Percentiles rank a stretch among this genome's conserved stretches.
phyloP scores from a whole-genome alignment of 2,329 filamentous ascomycete genomes.

The Gliomastix tumulicola region DNA sequence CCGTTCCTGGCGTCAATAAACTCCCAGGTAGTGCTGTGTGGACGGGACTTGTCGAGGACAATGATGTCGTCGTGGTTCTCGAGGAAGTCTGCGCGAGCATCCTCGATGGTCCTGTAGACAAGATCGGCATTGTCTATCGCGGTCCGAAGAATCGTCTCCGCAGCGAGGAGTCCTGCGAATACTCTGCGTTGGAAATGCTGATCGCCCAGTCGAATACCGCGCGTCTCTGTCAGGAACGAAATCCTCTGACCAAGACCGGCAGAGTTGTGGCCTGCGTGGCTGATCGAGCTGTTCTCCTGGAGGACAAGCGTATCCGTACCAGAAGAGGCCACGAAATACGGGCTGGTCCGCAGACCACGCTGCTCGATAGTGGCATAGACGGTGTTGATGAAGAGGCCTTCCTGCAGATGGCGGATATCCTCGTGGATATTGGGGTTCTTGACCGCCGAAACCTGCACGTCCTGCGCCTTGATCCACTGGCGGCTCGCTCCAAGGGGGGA shows the following conservation, averaged over 20 bases:
- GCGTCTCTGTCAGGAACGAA: conserved; percentile 6
- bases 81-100: conserved; percentile 4
- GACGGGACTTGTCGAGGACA: conserved; percentile 5
- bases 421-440: conserved; percentile 7
- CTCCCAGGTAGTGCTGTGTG: conserved; percentile 1
- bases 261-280: conserved; percentile 4
- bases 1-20: conserved; percentile 5
- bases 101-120: conserved; percentile 6
- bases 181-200: conserved; percentile 8
- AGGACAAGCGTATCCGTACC: conserved; percentile 3
- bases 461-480: conserved; percentile 5
- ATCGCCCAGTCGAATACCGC: conserved; percentile 6
- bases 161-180: conserved; percentile 2
- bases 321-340: conserved; percentile 5
- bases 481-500: conserved; percentile 1
- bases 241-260: conserved; percentile 4
- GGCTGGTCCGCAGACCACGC: conserved; percentile 3
- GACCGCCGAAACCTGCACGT: conserved; percentile 3
- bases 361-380: conserved; percentile 3
- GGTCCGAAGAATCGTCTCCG: conserved; percentile 4
- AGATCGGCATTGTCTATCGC: conserved; percentile 3
- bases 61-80: conserved; percentile 7
- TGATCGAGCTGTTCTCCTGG: conserved; percentile 5
- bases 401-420: conserved; percentile 3
- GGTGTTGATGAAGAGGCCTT: conserved; percentile 4